These are phyloP conservation scores for Cladosporium oxysporum DNA, from an alignment of 2,329 filamentous ascomycete species.

Conservation along the genomic window DNA sequence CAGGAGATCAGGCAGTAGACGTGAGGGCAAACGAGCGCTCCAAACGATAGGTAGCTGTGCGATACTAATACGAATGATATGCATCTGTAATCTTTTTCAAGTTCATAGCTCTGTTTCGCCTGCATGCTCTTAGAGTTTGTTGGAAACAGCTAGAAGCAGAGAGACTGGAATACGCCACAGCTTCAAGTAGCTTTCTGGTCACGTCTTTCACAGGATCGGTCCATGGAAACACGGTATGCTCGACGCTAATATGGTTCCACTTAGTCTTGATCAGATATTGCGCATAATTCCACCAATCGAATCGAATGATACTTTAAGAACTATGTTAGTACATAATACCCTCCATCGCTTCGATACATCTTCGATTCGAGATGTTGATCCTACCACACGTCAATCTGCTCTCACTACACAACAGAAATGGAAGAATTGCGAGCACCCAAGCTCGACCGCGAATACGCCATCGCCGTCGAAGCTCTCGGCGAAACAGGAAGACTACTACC, in stretches of 20 bases:
- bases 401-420: neutral
- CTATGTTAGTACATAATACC: neutral
- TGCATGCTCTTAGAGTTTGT: too few relatives aligned
- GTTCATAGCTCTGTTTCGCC: too few relatives aligned
- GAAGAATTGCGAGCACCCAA: neutral
- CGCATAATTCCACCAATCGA: constrained; percentile 3
- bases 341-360: neutral
- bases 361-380: neutral
- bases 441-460: constrained; percentile 8
- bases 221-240: too few relatives aligned
- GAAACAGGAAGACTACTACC: neutral
- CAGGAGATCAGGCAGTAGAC: constrained; percentile 2
- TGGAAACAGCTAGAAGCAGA: neutral
- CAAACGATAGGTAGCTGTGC: neutral
- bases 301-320: neutral
- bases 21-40: neutral
- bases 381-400: neutral
- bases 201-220: neutral
- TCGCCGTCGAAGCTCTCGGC: neutral
- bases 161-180: neutral
- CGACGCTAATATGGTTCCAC: neutral
- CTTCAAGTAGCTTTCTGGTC: neutral
- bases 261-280: neutral
- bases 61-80: neutral
- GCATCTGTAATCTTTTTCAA: neutral